Evolutionary conservation across 2,329 filamentous ascomycete species (phyloP).

Genomic region (Dothistroma septosporum): DNA sequence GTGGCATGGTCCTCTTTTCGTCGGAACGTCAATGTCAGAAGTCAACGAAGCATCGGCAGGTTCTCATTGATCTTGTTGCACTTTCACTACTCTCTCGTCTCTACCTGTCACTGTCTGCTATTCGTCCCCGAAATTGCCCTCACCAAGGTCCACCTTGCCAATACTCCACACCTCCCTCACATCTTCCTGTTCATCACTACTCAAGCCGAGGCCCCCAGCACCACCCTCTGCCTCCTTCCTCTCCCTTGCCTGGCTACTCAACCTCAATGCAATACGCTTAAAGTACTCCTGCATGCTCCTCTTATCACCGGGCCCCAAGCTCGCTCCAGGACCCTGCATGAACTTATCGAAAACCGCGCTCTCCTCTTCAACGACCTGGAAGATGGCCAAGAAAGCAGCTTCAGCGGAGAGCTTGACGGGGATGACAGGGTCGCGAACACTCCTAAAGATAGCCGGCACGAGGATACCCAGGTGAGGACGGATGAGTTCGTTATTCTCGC

Average conservation of each 20-base stretch:
- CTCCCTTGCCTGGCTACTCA: constrained; percentile 84
- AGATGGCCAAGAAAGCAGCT: constrained; percentile 86
- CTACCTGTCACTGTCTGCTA: neutral
- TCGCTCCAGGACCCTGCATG: constrained; percentile 63
- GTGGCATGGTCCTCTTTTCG: too few relatives aligned
- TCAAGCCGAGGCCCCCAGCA: constrained; percentile 75
- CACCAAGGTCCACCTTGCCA: constrained; percentile 78
- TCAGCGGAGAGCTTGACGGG: constrained; percentile 94
- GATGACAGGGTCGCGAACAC: constrained; percentile 86
- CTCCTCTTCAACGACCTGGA: constrained; percentile 85
- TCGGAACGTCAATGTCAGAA: too few relatives aligned
- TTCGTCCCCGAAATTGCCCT: constrained; percentile 36
- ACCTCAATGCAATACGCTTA: constrained; percentile 79
- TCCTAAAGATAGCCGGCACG: constrained; percentile 79
- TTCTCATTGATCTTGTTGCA: neutral
- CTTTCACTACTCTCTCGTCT: neutral
- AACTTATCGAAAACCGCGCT: constrained; percentile 85
- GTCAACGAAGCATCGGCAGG: neutral
- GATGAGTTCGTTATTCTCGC: constrained; percentile 73
- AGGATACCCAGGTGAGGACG: constrained; percentile 76
- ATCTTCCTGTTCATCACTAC: constrained; percentile 88
- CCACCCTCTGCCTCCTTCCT: constrained; percentile 88
- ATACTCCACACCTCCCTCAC: constrained; percentile 95
- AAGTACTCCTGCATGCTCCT: constrained; percentile 96
- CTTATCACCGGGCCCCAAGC: constrained; percentile 68